phyloP scores from a whole-genome alignment of 1,139 yeast species.

The Sugiyamaella sp. region DNA sequence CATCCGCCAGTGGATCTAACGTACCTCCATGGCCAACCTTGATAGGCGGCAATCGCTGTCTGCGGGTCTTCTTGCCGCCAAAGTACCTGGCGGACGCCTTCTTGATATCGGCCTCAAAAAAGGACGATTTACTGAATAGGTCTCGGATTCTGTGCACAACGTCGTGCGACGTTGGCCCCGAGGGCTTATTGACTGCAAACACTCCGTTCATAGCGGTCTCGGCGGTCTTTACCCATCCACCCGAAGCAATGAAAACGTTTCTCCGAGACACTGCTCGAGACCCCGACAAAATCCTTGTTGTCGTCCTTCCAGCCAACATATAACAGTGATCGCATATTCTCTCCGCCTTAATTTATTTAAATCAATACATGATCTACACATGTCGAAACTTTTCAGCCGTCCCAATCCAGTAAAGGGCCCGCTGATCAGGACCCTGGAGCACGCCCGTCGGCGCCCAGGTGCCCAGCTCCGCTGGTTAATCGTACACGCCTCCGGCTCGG shows the following conservation, averaged over 20 bases:
- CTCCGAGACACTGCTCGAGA: background rate
- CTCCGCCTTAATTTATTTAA: too few relatives aligned
- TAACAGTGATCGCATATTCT: too few relatives aligned
- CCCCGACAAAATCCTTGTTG: too few relatives aligned
- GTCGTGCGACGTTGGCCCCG: slow-evolving; percentile 79
- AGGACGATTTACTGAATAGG: slow-evolving; percentile 60
- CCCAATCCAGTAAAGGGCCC: too few relatives aligned
- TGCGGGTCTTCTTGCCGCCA: slow-evolving; percentile 46
- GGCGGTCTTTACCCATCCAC: background rate
- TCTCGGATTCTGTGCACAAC: slow-evolving; percentile 67
- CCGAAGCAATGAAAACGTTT: background rate
- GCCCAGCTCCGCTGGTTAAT: too few relatives aligned
- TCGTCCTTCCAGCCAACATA: too few relatives aligned
- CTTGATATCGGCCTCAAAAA: slow-evolving; percentile 59
- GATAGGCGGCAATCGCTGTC: slow-evolving; percentile 57
- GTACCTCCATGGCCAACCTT: slow-evolving; percentile 99
- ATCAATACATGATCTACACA: too few relatives aligned
- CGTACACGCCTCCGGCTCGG: too few relatives aligned
- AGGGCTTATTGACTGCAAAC: slow-evolving; percentile 91
- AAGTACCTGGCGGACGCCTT: slow-evolving; percentile 38
- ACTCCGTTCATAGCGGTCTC: slow-evolving; percentile 53
- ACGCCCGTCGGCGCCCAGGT: too few relatives aligned
- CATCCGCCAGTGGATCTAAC: slow-evolving; percentile 91
- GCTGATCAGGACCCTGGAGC: too few relatives aligned
- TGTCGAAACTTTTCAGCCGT: too few relatives aligned